Conservation (phyloP, 805 yeast genomes). For the Lachancea nothofagi region DNA sequence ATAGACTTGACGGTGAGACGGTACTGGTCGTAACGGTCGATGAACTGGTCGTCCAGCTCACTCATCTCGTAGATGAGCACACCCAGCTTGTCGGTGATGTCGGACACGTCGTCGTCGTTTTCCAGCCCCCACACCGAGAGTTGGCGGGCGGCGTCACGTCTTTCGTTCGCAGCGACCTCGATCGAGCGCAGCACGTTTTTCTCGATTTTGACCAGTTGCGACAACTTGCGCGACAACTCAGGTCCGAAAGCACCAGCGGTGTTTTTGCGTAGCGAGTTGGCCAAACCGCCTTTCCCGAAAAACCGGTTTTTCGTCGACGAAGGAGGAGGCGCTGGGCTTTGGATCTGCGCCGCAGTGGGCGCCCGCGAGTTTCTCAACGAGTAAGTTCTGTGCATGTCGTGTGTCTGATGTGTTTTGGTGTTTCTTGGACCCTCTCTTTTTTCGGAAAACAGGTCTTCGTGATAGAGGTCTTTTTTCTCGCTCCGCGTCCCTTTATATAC, state of each 20-base stretch:
- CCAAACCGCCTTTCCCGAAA: slow-evolving; percentile 73
- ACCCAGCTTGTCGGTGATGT: slow-evolving; percentile 82
- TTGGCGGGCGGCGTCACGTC: slow-evolving; percentile 78
- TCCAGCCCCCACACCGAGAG: slow-evolving; percentile 83
- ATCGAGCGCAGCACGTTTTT: slow-evolving; percentile 75
- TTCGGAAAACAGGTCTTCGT: too few relatives aligned
- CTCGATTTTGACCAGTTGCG: slow-evolving; percentile 73
- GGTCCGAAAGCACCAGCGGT: slow-evolving; percentile 81
- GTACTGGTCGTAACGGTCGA: slow-evolving; percentile 81
- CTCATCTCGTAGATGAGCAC: slow-evolving; percentile 77
- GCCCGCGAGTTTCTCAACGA: slow-evolving; percentile 93
- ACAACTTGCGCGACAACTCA: slow-evolving; percentile 67
- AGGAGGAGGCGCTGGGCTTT: slow-evolving; percentile 91
- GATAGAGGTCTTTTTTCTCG: not conserved
- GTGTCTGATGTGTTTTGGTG: not conserved
- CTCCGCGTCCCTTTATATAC: not conserved
- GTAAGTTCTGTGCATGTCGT: slow-evolving; percentile 91
- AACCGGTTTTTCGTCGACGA: slow-evolving; percentile 77
- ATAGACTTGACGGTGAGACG: slow-evolving; percentile 75
- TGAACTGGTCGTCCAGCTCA: slow-evolving; percentile 81
- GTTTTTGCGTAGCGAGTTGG: slow-evolving; percentile 57
- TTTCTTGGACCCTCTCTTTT: not conserved
- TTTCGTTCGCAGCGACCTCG: slow-evolving; percentile 70
- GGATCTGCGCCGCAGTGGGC: slow-evolving; percentile 94
- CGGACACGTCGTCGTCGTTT: slow-evolving; percentile 80